Evolutionary conservation across 192 early-diverging fungal species (phyloP), one percentile per base, ranked within the genome.

Genomic region (Coemansia reversa): DNA sequence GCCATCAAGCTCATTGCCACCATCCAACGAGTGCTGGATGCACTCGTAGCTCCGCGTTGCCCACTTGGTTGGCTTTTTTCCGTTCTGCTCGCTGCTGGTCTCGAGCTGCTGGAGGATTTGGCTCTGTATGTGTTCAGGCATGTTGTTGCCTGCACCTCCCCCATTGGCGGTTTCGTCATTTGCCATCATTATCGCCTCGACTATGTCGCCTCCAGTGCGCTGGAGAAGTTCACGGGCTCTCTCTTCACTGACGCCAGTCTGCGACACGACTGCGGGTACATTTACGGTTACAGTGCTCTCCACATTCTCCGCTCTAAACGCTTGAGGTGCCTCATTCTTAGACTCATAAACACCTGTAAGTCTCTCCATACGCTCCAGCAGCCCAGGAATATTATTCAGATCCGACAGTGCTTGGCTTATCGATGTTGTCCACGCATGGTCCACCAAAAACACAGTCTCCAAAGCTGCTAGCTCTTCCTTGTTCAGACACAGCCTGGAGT

Each of bases 371-470:
- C 88, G 84, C 22, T 89, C 86, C 51, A 90, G 61, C 58, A 91
- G 62, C 5, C 79, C 80, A 0, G 85, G 86, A 5, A 83, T 75
- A 19, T 70, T 68, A 16, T 76, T 63, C 18, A 91, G 73, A 53
- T 90, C 77, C 24, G 79, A 65, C 9, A 70, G 70, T 1, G 83
- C 87, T 32, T 72, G 80, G 30, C 84, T 84, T 1, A 84, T 69
- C 5, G 84, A 79, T 19, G 89, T 91, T 4, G 89, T 91, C 89
- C 89, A 91, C 7, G 87, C 85, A 50, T 89, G 87, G 47, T 90
- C 89, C 5, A 90, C 77, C 62, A 91, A 67, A 55, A 88, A 91
- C 27, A 91, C 86, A 39, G 87, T 73, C 58, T 86, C 85, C 6
- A 22, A 8, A 0, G 65, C 65, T 11, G 65, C 72, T 22, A 80